Evolutionary conservation across 2,329 filamentous ascomycete genomes (phyloP), one percentile per base, ranked within the genome.

Genomic region (Endocalyx cinctus): DNA sequence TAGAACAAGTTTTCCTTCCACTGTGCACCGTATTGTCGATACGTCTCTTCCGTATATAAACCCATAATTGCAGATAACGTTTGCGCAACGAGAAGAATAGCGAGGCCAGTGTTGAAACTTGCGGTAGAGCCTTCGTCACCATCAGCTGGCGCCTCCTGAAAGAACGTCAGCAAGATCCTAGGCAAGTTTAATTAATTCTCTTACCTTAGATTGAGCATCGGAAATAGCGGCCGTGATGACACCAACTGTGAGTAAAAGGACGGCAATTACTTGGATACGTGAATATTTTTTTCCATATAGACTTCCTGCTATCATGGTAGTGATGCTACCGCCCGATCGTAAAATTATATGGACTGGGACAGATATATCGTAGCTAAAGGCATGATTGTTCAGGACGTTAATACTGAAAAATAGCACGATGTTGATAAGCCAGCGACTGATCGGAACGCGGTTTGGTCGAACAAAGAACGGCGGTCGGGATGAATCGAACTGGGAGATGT

Each of bases 1-100:
- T 97, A 98, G 66, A 98, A 97, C 10, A 98, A 72, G 46, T 95
- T 95, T 59, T 97, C 92, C 48, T 83, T 84, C 87, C 92, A 97
- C 58, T 92, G 84, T 18, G 85, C 84, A 5, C 89, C 88, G 59
- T 95, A 88, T 36, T 74, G 75, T 38, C 75, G 75, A 64, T 97
- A 98, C 1, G 89, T 87, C 46, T 88, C 80, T 58, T 98, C 89
- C 0, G 90, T 90, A 58, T 95, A 97, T 18, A 96, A 75, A 5
- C 92, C 92, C 83, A 97, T 96, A 52, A 89, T 84, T 15, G 92
- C 88, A 6, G 88, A 94, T 15, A 97, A 74, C 5, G 94, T 64
- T 62, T 98, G 92, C 2, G 92, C 92, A 23, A 94, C 58, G 28
- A 94, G 85, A 12, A 98, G 75, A 31, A 98, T 84, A 4, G 74